These are phyloP conservation scores for Entoloma clypeatum DNA, from an alignment of 1,284 basidiomycete genomes.

Conservation along the genomic window DNA sequence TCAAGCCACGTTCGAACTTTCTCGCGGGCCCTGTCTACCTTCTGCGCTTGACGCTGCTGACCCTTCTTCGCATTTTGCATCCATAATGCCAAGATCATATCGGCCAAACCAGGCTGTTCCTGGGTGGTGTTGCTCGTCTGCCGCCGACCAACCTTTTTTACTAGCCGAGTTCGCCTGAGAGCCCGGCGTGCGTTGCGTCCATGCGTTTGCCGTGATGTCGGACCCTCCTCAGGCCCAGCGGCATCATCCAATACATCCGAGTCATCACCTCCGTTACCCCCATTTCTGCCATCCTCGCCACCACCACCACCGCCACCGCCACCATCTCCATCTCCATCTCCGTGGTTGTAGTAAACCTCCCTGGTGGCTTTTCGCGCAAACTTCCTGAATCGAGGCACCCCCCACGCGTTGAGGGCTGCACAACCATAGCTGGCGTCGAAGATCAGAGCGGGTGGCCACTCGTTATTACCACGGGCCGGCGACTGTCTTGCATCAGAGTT, in stretches of 20 bases:
- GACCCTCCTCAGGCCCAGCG: constrained; percentile 1
- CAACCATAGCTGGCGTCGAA: constrained; percentile 16
- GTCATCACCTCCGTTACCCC: neutral
- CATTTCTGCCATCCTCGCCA: neutral
- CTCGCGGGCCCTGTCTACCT: constrained; percentile 13
- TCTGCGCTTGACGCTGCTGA: constrained; percentile 10
- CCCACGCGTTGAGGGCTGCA: constrained; percentile 17
- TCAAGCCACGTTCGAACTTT: constrained; percentile 18
- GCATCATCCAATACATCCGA: neutral
- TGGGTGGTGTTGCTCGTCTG: constrained; percentile 7
- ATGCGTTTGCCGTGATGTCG: constrained; percentile 4
- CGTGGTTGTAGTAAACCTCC: constrained; percentile 13
- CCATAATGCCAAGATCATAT: constrained; percentile 16
- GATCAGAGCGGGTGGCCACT: constrained; percentile 15
- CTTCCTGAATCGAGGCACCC: constrained; percentile 6
- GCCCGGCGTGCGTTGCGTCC: constrained; percentile 8
- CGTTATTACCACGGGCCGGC: constrained; percentile 8
- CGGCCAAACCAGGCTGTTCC: constrained; percentile 12
- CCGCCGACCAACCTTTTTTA: neutral
- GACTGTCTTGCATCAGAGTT: constrained; percentile 16
- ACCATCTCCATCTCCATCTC: constrained; percentile 3
- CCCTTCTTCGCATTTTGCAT: constrained; percentile 15
- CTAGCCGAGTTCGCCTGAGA: constrained; percentile 4
- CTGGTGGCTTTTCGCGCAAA: constrained; percentile 6
- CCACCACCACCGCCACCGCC: neutral